Conservation (phyloP, 2,329 filamentous ascomycete species). For the Fusarium temperatum region DNA sequence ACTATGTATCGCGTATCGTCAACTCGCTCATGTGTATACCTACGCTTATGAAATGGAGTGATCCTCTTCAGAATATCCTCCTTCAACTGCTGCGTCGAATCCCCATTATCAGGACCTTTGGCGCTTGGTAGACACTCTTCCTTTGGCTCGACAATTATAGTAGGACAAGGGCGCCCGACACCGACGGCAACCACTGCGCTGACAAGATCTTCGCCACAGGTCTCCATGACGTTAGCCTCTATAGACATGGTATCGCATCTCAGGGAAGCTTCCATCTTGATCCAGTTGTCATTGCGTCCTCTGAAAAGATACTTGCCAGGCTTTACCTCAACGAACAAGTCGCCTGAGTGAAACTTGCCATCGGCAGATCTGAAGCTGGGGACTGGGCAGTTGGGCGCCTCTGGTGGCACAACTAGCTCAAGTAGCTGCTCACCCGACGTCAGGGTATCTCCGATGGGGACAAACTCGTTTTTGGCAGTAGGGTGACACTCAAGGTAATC, state of each 20-base stretch:
- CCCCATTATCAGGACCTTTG: not conserved
- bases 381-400: conserved; percentile 28
- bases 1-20: conserved; percentile 23
- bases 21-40: conserved; percentile 36
- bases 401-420: conserved; percentile 17
- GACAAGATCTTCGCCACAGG: conserved; percentile 31
- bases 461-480: not conserved
- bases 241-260: conserved; percentile 36
- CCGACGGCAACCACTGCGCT: conserved; percentile 28
- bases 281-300: conserved; percentile 39
- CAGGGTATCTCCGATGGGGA: not conserved
- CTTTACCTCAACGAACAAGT: conserved; percentile 35
- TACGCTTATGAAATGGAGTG: conserved; percentile 29
- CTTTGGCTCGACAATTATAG: conserved; percentile 28
- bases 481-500: not conserved
- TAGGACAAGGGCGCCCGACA: conserved; percentile 26
- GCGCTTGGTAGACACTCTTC: not conserved
- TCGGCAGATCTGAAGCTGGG: not conserved
- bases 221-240: conserved; percentile 28
- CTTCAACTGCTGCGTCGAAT: not conserved
- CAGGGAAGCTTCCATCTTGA: conserved; percentile 36
- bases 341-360: conserved; percentile 39
- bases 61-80: conserved; percentile 26
- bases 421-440: not conserved
- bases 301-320: conserved; percentile 27